Evolutionary conservation across 106 monocot species (phyloP).

Genomic region (Dendrobium huoshanense): DNA sequence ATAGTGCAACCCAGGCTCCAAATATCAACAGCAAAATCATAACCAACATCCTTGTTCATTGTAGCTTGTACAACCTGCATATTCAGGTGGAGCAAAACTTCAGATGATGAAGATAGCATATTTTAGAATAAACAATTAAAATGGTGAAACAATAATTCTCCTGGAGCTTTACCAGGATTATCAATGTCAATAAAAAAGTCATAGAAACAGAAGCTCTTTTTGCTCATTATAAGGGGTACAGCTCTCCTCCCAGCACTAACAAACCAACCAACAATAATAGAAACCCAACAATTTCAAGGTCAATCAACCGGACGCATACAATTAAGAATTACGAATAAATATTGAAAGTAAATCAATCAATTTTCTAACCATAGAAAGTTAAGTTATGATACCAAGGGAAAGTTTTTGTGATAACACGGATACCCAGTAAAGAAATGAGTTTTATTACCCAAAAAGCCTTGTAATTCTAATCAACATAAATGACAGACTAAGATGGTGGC

Average conservation of each 20-base stretch:
- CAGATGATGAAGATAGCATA: neutral
- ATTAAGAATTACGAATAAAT: neutral
- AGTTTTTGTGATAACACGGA: neutral
- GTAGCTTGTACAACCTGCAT: slow-evolving; percentile 80
- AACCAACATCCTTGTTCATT: slow-evolving; percentile 75
- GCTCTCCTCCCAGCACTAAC: too few species aligned
- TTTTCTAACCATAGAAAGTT: neutral
- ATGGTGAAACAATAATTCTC: neutral
- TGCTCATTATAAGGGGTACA: too few species aligned
- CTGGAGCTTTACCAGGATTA: neutral
- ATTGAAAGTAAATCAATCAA: slow-evolving; percentile 1
- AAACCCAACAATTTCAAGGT: too few species aligned
- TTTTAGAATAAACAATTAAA: neutral
- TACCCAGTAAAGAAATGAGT: neutral
- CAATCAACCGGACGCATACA: too few species aligned
- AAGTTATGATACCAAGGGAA: neutral
- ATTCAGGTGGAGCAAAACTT: neutral
- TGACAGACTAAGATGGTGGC: too few species aligned
- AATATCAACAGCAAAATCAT: slow-evolving; percentile 89
- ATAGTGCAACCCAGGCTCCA: slow-evolving; percentile 98
- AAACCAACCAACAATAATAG: too few species aligned
- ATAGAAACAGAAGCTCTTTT: neutral
- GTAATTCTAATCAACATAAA: too few species aligned
- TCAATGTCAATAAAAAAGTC: neutral
- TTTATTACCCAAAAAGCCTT: too few species aligned